phyloP scores from a whole-genome alignment of 345 rosid species.

The Citrus trifoliata region DNA sequence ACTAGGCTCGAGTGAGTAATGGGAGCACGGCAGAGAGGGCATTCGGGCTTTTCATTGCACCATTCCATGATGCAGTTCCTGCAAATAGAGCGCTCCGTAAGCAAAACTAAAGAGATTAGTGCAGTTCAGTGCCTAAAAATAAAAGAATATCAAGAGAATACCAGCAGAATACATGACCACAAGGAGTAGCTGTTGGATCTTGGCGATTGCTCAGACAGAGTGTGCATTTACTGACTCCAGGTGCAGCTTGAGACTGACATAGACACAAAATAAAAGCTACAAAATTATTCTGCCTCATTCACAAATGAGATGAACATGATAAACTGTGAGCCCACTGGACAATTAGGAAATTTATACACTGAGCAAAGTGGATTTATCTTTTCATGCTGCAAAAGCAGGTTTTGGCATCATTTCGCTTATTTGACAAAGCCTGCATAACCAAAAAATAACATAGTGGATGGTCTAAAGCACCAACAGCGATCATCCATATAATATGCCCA shows the following conservation, averaged over 20 bases:
- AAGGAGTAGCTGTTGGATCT: conserved; percentile 84
- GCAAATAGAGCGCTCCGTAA: not conserved
- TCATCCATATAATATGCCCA: not conserved
- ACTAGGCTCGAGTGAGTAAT: conserved; percentile 83
- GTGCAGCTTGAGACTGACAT: conserved; percentile 29
- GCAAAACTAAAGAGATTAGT: not conserved
- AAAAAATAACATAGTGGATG: not conserved
- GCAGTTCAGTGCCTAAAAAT: not conserved
- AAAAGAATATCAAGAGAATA: conserved; percentile 12
- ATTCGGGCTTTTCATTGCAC: conserved; percentile 97
- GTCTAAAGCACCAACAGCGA: not conserved
- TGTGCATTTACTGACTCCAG: conserved; percentile 67
- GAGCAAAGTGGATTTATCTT: not conserved
- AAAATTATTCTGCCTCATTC: not conserved
- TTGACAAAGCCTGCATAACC: not conserved
- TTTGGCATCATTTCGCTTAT: not conserved
- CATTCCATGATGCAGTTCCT: conserved; percentile 98
- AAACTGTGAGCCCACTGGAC: not conserved
- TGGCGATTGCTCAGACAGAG: conserved; percentile 83
- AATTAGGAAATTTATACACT: not conserved
- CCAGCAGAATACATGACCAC: conserved; percentile 97
- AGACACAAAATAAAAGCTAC: not conserved
- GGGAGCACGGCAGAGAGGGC: conserved; percentile 91
- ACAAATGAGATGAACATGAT: not conserved
- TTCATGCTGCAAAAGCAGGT: not conserved